These are phyloP conservation scores for Apiospora malaysiana DNA, from an alignment of 2,329 filamentous ascomycete genomes.

Conservation along the genomic window DNA sequence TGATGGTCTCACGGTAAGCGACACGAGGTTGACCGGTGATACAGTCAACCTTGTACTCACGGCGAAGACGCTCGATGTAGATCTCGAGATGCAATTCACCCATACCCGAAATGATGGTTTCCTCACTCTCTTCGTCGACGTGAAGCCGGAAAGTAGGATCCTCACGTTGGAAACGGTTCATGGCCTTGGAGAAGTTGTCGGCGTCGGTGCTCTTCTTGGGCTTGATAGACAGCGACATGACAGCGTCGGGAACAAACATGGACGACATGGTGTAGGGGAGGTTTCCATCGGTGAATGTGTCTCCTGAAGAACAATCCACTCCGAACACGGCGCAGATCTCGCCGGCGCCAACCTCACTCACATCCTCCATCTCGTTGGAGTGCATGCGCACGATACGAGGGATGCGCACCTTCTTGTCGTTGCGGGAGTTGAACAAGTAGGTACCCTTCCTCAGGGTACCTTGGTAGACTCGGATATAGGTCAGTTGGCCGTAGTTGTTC, in stretches of 20 bases:
- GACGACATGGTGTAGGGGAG: conserved; percentile 95
- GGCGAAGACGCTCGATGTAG: conserved; percentile 94
- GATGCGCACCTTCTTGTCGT: conserved; percentile 94
- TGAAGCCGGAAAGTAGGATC: conserved; percentile 97
- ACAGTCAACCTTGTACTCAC: conserved; percentile 96
- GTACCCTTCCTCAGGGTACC: conserved; percentile 86
- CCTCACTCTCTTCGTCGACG: conserved; percentile 88
- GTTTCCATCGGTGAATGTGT: conserved; percentile 95
- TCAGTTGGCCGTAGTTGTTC: conserved; percentile 97
- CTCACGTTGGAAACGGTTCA: conserved; percentile 98
- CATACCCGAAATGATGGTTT: conserved; percentile 99
- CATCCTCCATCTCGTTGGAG: conserved; percentile 99
- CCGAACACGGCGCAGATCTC: conserved; percentile 99
- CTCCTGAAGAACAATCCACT: conserved; percentile 95
- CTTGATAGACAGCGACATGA: conserved; percentile 97
- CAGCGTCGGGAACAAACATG: conserved; percentile 97
- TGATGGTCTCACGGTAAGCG: conserved; percentile 94
- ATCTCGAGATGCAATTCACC: conserved; percentile 96
- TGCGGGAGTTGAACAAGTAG: conserved; percentile 92
- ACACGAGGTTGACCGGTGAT: conserved; percentile 96
- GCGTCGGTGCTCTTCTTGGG: conserved; percentile 92
- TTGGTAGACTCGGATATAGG: conserved; percentile 98
- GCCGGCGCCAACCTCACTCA: conserved; percentile 88
- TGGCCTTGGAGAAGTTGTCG: conserved; percentile 96
- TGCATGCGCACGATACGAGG: conserved; percentile 99